Percentiles rank a stretch among this genome's conserved stretches.
phyloP scores from a whole-genome alignment of 1,139 yeast species.

The Diutina rugosa region DNA sequence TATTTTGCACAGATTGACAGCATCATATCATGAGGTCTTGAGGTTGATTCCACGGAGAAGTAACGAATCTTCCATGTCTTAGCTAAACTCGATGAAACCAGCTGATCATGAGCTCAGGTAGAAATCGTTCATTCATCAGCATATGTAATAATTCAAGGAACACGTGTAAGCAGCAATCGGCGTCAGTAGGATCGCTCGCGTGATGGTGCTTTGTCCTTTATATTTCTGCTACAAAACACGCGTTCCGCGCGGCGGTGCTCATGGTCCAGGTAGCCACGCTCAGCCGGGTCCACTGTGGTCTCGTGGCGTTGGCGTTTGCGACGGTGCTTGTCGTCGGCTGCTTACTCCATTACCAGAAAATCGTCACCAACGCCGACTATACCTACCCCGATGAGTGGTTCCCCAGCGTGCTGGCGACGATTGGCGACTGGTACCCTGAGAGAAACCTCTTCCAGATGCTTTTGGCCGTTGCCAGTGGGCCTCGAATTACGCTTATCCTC shows the following conservation, averaged over 20 bases:
- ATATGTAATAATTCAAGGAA: too few relatives aligned
- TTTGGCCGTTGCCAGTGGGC: neutral
- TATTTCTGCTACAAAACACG: neutral
- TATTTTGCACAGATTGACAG: too few relatives aligned
- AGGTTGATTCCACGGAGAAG: too few relatives aligned
- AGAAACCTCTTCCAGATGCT: neutral
- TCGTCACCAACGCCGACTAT: neutral
- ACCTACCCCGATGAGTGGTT: neutral
- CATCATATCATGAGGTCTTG: too few relatives aligned
- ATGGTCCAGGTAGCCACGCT: neutral
- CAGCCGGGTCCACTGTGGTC: neutral
- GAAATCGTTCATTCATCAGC: too few relatives aligned
- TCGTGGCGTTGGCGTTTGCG: neutral
- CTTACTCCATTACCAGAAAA: neutral
- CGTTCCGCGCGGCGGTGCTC: neutral
- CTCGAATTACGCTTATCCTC: neutral
- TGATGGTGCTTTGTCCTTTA: too few relatives aligned
- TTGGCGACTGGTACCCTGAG: conserved; percentile 1
- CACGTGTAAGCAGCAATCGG: too few relatives aligned
- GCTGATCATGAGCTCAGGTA: too few relatives aligned
- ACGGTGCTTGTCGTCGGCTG: neutral
- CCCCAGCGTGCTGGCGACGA: conserved; percentile 2
- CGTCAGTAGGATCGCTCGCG: too few relatives aligned
- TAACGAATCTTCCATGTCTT: too few relatives aligned
- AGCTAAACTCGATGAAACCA: too few relatives aligned